Conservation (phyloP, 2,329 filamentous ascomycete species). For the Lojkania enalia region DNA sequence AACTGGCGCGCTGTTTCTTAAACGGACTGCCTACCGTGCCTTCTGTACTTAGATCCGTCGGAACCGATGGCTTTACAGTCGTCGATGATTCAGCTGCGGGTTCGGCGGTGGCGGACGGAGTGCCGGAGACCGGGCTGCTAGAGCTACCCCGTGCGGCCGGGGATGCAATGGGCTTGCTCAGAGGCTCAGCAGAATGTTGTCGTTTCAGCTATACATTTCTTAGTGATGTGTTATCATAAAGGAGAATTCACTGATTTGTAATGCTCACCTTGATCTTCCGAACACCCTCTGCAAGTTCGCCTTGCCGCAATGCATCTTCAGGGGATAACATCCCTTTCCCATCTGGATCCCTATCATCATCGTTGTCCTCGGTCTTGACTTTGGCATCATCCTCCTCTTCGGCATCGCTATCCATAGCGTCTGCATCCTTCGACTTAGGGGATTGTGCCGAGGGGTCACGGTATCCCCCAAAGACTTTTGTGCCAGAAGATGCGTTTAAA, state of each 20-base stretch:
- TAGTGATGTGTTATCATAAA: slow-evolving; percentile 12
- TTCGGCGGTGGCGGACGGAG: slow-evolving; percentile 19
- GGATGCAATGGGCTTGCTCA: slow-evolving; percentile 47
- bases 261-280: slow-evolving; percentile 74
- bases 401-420: slow-evolving; percentile 68
- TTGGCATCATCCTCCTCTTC: slow-evolving; percentile 66
- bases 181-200: slow-evolving; percentile 73
- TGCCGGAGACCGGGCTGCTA: slow-evolving; percentile 30
- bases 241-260: not conserved
- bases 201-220: slow-evolving; percentile 68
- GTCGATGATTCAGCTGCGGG: slow-evolving; percentile 28
- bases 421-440: slow-evolving; percentile 60
- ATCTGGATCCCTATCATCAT: slow-evolving; percentile 61
- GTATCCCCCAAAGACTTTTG: slow-evolving; percentile 87
- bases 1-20: slow-evolving; percentile 73
- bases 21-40: slow-evolving; percentile 67
- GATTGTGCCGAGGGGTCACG: slow-evolving; percentile 67
- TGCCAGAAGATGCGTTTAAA: slow-evolving; percentile 75
- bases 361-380: slow-evolving; percentile 64
- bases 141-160: slow-evolving; percentile 27
- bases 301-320: slow-evolving; percentile 72
- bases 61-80: slow-evolving; percentile 38
- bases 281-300: slow-evolving; percentile 78
- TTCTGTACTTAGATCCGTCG: slow-evolving; percentile 52
- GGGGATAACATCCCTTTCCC: slow-evolving; percentile 60